phyloP scores from a whole-genome alignment of 805 yeast genomes.

The Debaryomyces tyrocola region DNA sequence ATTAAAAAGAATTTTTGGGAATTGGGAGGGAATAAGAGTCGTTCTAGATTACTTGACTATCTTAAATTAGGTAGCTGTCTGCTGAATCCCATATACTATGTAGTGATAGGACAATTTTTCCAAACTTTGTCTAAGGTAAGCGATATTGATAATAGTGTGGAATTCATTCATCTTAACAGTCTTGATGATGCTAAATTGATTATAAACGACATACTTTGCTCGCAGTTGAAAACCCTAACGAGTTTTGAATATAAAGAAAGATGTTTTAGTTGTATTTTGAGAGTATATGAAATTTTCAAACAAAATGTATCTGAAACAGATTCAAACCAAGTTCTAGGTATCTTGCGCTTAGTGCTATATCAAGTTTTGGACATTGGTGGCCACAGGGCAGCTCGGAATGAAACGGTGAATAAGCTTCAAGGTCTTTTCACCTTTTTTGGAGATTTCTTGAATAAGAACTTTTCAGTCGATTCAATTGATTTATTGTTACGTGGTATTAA shows the following conservation, averaged over 20 bases:
- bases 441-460: background rate
- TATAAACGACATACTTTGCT: conserved; percentile 15
- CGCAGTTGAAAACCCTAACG: conserved; percentile 14
- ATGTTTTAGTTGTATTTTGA: conserved; percentile 20
- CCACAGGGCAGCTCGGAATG: background rate
- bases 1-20: conserved; percentile 55
- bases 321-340: background rate
- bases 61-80: conserved; percentile 54
- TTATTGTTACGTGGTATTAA: conserved; percentile 2
- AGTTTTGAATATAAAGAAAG: conserved; percentile 15
- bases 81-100: conserved; percentile 53
- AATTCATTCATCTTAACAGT: conserved; percentile 18
- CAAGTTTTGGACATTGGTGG: background rate
- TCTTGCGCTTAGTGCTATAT: background rate
- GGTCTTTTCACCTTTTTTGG: background rate
- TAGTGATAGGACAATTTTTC: conserved; percentile 22
- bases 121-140: conserved; percentile 10
- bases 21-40: conserved; percentile 41
- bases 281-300: conserved; percentile 14
- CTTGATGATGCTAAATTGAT: conserved; percentile 18
- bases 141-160: conserved; percentile 11
- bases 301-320: background rate
- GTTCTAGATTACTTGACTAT: conserved; percentile 45
- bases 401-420: background rate
- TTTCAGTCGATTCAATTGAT: background rate